phyloP scores from a whole-genome alignment of 805 yeast genomes.

The Candida orba region DNA sequence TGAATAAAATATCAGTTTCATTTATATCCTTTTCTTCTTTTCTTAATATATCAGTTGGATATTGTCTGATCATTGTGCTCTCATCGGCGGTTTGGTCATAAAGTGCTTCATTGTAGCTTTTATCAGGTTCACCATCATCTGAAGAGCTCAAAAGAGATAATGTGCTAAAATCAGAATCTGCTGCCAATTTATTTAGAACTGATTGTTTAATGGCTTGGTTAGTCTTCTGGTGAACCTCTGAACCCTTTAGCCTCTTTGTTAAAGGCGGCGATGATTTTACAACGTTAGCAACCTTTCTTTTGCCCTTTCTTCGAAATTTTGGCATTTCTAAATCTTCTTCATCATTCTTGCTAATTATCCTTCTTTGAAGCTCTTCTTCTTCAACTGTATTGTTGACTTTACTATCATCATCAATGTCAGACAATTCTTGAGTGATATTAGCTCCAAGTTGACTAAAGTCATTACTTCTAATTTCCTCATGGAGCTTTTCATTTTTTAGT shows the following conservation, averaged over 20 bases:
- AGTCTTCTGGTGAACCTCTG: too few species aligned
- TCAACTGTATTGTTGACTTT: conserved; percentile 10
- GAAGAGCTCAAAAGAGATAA: neutral
- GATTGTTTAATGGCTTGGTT: too few species aligned
- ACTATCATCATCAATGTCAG: conserved; percentile 24
- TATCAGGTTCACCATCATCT: too few species aligned
- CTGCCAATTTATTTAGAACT: neutral
- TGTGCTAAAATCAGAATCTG: neutral
- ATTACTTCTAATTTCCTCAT: neutral
- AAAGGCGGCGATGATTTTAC: neutral
- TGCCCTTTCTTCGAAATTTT: neutral
- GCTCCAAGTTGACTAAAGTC: conserved; percentile 8
- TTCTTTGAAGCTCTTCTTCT: conserved; percentile 2
- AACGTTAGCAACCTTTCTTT: neutral
- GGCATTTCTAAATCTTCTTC: neutral
- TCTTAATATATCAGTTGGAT: conserved; percentile 4
- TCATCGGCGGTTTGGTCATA: neutral
- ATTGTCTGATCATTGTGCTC: neutral
- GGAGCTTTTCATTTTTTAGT: neutral
- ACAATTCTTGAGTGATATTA: conserved; percentile 23
- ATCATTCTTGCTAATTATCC: neutral
- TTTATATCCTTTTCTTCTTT: conserved; percentile 14
- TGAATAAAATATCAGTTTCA: conserved; percentile 24
- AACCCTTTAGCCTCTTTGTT: neutral
- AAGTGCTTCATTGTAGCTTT: too few species aligned